A percentile compares a stretch with the other conserved stretches of the same genome.
Conservation (phyloP, 1,284 basidiomycete species). For the Moesziomyces aphidis region DNA sequence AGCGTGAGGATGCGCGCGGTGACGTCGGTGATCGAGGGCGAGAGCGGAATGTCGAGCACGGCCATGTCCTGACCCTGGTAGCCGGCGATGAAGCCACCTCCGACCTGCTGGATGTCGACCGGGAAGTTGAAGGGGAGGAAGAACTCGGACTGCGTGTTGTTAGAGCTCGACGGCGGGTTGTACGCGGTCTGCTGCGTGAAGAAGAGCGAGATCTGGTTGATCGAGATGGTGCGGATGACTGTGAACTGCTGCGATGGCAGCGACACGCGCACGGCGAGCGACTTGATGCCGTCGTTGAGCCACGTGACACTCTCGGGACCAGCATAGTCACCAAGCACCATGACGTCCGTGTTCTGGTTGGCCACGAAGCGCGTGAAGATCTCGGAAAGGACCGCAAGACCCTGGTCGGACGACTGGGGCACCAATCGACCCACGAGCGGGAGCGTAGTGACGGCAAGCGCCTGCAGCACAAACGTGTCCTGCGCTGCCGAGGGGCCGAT, state of each 20-base stretch:
- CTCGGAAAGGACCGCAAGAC: slow-evolving; percentile 74
- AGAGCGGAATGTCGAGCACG: slow-evolving; percentile 75
- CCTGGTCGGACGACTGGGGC: slow-evolving; percentile 73
- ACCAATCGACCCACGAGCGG: slow-evolving; percentile 77
- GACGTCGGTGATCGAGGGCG: slow-evolving; percentile 76
- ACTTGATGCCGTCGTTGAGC: slow-evolving; percentile 81
- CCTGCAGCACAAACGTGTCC: slow-evolving; percentile 73
- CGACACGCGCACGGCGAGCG: slow-evolving; percentile 74
- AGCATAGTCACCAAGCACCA: slow-evolving; percentile 76
- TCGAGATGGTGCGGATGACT: slow-evolving; percentile 76
- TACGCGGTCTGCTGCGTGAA: slow-evolving; percentile 74
- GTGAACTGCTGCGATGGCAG: slow-evolving; percentile 78
- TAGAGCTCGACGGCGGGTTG: slow-evolving; percentile 74
- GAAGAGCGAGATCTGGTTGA: slow-evolving; percentile 76
- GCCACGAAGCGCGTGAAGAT: slow-evolving; percentile 82
- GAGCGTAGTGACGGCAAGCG: slow-evolving; percentile 73
- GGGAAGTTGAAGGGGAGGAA: slow-evolving; percentile 79
- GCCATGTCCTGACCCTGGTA: slow-evolving; percentile 75
- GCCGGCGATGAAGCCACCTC: slow-evolving; percentile 75
- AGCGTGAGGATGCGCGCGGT: slow-evolving; percentile 75
- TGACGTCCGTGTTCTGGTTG: slow-evolving; percentile 75
- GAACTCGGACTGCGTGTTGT: slow-evolving; percentile 75
- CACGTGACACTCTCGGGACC: slow-evolving; percentile 76
- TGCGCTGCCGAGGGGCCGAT: slow-evolving; percentile 75
- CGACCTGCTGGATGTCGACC: slow-evolving; percentile 75